Evolutionary conservation across 805 yeast species (phyloP).

Genomic region (Teunomyces funiuensis): DNA sequence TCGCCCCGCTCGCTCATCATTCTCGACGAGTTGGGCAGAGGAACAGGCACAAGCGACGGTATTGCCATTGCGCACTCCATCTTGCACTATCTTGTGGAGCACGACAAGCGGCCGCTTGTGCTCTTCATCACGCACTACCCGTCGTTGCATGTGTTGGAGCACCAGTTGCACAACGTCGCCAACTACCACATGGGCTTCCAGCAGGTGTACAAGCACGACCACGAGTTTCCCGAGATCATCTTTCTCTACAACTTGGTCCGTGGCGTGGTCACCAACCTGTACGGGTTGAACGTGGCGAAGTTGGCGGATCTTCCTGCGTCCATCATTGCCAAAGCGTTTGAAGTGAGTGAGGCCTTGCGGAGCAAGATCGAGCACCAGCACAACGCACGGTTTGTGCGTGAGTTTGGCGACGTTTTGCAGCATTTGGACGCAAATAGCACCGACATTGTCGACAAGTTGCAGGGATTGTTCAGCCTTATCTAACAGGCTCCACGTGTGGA

Average conservation of each 20-base stretch:
- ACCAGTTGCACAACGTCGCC: conserved; percentile 40
- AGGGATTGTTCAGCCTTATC: conserved; percentile 1
- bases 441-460: neutral
- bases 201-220: conserved; percentile 33
- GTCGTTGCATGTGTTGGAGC: conserved; percentile 53
- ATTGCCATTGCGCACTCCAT: conserved; percentile 77
- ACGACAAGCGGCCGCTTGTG: conserved; percentile 48
- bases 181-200: conserved; percentile 75
- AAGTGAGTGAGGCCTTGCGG: conserved; percentile 34
- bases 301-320: conserved; percentile 59
- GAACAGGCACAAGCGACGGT: conserved; percentile 74
- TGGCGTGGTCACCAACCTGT: conserved; percentile 56
- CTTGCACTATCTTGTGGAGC: conserved; percentile 52
- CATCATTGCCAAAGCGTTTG: conserved; percentile 47
- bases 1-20: conserved; percentile 60
- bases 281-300: conserved; percentile 83
- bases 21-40: conserved; percentile 80
- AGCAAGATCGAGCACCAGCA: conserved; percentile 22
- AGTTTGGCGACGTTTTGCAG: neutral
- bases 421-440: neutral
- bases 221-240: conserved; percentile 36
- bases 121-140: conserved; percentile 88
- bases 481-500: conserved; percentile 26
- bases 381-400: neutral
- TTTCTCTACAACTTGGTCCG: conserved; percentile 37